Percentiles rank a stretch among this genome's conserved stretches.
These are phyloP conservation scores for Rhodotorula babjevae DNA, from an alignment of 768 basidiomycete genomes.

Conservation along the genomic window DNA sequence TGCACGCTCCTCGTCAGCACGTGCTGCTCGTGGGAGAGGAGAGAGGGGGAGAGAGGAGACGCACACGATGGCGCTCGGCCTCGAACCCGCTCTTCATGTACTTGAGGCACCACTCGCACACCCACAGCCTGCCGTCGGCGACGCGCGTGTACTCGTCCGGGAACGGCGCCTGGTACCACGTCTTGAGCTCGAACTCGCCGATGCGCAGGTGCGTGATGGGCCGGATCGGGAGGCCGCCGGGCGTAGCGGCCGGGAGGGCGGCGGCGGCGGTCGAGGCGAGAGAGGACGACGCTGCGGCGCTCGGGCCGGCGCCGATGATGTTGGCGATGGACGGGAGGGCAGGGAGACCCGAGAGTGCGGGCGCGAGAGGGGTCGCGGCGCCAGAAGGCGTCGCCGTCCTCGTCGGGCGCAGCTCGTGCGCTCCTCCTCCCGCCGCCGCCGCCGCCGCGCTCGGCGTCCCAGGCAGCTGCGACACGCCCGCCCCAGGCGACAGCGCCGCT, in stretches of 20 bases:
- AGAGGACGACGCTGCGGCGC: too few species aligned
- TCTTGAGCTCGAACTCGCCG: conserved; percentile 90
- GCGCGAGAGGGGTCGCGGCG: conserved; percentile 42
- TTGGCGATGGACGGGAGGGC: conserved; percentile 18
- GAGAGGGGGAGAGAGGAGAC: conserved; percentile 39
- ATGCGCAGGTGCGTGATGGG: conserved; percentile 44
- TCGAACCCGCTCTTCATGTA: conserved; percentile 94
- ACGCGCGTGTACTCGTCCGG: conserved; percentile 93
- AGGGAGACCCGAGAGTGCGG: conserved; percentile 57
- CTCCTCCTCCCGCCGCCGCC: background rate
- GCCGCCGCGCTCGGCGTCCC: background rate
- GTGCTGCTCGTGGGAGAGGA: background rate
- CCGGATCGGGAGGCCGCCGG: conserved; percentile 13
- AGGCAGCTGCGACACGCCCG: background rate
- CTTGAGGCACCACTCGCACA: conserved; percentile 96
- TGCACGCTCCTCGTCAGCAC: too few species aligned
- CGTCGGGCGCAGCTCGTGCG: background rate
- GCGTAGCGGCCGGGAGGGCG: background rate
- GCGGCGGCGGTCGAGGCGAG: background rate
- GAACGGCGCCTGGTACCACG: conserved; percentile 98
- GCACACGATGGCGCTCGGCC: conserved; percentile 74
- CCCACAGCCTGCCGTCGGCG: conserved; percentile 87
- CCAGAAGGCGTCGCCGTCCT: background rate
- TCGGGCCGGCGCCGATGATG: background rate
- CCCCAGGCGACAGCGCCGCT: background rate